These are phyloP conservation scores for Fusarium pseudocircinatum DNA, from an alignment of 2,329 filamentous ascomycete species.

Conservation along the genomic window DNA sequence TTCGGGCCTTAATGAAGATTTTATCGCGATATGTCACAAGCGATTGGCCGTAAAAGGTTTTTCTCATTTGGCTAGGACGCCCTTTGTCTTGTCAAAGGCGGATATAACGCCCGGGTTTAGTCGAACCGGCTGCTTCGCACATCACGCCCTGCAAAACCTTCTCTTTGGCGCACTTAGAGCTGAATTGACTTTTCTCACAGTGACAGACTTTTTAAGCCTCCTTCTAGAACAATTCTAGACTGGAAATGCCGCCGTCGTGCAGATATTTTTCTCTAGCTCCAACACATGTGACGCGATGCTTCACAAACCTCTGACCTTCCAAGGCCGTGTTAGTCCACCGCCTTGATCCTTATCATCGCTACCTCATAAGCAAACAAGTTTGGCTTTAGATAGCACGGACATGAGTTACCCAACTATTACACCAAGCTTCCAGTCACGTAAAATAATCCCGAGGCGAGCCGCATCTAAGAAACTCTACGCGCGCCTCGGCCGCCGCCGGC, in stretches of 20 bases:
- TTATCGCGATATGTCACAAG: not conserved
- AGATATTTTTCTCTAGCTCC: not conserved
- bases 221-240: not conserved
- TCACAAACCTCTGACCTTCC: not conserved
- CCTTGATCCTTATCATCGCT: fast-evolving
- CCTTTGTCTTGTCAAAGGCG: not conserved
- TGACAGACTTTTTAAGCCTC: not conserved
- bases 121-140: not conserved
- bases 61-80: not conserved
- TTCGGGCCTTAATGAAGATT: not conserved
- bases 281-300: not conserved
- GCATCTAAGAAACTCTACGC: constrained; percentile 9
- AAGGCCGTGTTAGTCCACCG: not conserved
- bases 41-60: not conserved
- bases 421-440: not conserved
- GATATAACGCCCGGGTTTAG: not conserved
- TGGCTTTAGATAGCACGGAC: not conserved
- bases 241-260: not conserved
- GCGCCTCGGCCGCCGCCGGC: constrained; percentile 9
- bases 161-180: not conserved
- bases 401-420: constrained; percentile 1
- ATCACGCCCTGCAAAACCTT: not conserved
- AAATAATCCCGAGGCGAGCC: constrained; percentile 7
- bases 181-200: not conserved
- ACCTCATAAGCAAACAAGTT: not conserved